Evolutionary conservation across 768 basidiomycete genomes (phyloP), one percentile per base, ranked within the genome.

Genomic region (Albatrellus ellisii): DNA sequence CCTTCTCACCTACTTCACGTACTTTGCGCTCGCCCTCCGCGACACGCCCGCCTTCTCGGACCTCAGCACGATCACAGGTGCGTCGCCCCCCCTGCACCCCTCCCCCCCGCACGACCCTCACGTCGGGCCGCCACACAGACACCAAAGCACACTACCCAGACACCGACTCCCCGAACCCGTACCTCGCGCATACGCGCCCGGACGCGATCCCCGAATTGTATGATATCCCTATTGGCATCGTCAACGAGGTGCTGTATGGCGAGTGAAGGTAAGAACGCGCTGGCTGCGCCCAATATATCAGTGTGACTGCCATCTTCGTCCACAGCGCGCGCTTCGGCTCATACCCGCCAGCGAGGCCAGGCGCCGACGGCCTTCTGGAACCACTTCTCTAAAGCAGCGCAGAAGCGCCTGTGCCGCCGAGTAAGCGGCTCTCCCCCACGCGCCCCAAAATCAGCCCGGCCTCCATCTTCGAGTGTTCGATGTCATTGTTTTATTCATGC

Each of bases 221-320:
- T 56, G 88, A 91, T 57, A 73, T 90, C 48, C 88, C 88, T 4
- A 75, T 86, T 39, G 80, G 81, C 10, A 56, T 86, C 33, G 82
- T 89, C 24, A 88, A 88, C 51, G 75, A 79, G 38, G 75, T 84
- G 36, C 52, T 83, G 25, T 87, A 86, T 28, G 47, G 11, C 11
- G n/a, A n/a, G n/a, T n/a, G n/a, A n/a, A n/a, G n/a, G n/a, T n/a
- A n/a, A n/a, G n/a, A n/a, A n/a, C n/a, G n/a, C n/a, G n/a, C n/a
- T n/a, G n/a, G n/a, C n/a, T n/a, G n/a, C n/a, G n/a, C n/a, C n/a
- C n/a, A n/a, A n/a, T n/a, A n/a, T n/a, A n/a, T n/a, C n/a, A n/a
- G n/a, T n/a, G n/a, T n/a, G n/a, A n/a, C n/a, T n/a, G n/a, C n/a
- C n/a, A n/a, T n/a, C n/a, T n/a, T n/a, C n/a, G n/a, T n/a, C n/a